Evolutionary conservation across 768 basidiomycete genomes (phyloP), one percentile per base, ranked within the genome.

Genomic region (Agaricus subrufescens): DNA sequence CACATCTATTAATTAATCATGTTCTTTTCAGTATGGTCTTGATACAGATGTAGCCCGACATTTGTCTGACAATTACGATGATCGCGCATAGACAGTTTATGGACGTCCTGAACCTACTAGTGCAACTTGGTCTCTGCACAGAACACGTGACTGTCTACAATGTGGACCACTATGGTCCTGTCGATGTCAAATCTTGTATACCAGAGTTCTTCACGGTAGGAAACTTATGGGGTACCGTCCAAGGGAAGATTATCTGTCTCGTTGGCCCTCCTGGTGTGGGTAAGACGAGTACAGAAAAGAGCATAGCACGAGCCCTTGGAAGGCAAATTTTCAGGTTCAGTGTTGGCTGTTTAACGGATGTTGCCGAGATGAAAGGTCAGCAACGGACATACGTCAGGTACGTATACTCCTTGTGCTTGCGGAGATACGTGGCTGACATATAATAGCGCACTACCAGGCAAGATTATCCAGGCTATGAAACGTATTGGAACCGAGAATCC

Each of bases 201-300:
- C 19, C 19, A 19, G 19, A 98, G 67, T 97, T 97, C 77, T 82
- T 98, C 52, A 94, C 94, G 1, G 94, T 97, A 0, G 94, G 94
- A 23, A 96, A 94, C 67, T 81, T 96, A 0, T 85, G 94, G 15
- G 97, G 97, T 8, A 94, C 89, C 0, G 93, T 98, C 0, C 75
- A 98, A 66, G 97, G 96, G 62, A 99, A 99, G 77, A 99, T 99
- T 64, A 87, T 98, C 43, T 96, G 94, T 65, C 82, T 99, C 25
- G 92, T 89, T 39, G 97, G 97, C 14, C 97, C 97, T 8, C 97
- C 96, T 3, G 96, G 96, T 67, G 97, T 99, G 3, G 96, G 96
- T 42, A 98, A 98, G 76, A 98, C 96, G 3, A 88, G 85, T 54
- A 97, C 19, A 19, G 19, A 19, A 19, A 19, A 19, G 19, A 19